Conservation (phyloP, 2,329 filamentous ascomycete species). For the Penicillium olsonii region DNA sequence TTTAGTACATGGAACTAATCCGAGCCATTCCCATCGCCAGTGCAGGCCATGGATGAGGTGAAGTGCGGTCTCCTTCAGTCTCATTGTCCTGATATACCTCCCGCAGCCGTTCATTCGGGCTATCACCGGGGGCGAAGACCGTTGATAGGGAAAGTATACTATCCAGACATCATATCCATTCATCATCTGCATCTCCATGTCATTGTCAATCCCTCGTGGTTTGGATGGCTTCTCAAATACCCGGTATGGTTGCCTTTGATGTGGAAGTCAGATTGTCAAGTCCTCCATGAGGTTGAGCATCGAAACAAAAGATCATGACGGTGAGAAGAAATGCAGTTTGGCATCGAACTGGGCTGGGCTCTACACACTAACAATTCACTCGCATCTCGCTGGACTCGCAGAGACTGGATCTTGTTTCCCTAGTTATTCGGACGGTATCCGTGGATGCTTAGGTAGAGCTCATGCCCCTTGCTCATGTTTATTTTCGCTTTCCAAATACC, state of each 20-base stretch:
- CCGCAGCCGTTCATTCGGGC: background rate
- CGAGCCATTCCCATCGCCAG: background rate
- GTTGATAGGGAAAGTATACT: background rate
- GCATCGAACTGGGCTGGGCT: too few relatives aligned
- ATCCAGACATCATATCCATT: background rate
- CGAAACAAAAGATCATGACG: background rate
- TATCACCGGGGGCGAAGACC: background rate
- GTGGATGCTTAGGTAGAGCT: too few relatives aligned
- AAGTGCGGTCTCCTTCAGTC: background rate
- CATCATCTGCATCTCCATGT: slow-evolving; percentile 2
- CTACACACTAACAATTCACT: background rate
- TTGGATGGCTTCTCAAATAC: background rate
- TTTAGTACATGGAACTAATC: background rate
- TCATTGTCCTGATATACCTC: background rate
- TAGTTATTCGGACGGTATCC: too few relatives aligned
- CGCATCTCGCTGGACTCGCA: too few relatives aligned
- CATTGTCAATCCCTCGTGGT: background rate
- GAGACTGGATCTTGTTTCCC: too few relatives aligned
- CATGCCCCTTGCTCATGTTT: too few relatives aligned
- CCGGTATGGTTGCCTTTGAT: background rate
- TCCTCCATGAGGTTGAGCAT: background rate
- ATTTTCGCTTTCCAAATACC: too few relatives aligned
- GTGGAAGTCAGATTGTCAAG: slow-evolving; percentile 4
- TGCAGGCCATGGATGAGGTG: background rate
- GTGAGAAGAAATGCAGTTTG: background rate